Conservation (phyloP, 2,329 filamentous ascomycete genomes). For the Aureobasidium mangrovei region DNA sequence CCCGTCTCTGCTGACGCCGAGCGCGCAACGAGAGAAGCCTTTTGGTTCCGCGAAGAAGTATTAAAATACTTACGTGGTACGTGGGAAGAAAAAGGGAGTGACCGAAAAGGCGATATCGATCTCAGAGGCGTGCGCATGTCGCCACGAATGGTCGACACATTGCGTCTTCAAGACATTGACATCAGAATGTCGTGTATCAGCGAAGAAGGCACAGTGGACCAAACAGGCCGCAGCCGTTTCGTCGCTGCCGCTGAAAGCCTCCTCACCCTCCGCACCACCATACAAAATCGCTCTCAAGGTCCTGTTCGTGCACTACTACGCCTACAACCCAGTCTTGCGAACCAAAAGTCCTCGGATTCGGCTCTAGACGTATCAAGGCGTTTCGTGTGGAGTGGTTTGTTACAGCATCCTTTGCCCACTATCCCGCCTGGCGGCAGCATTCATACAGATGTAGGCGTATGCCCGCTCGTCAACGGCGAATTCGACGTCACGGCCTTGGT, state of each 20-base stretch:
- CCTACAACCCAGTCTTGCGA: slow-evolving; percentile 65
- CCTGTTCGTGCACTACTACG: slow-evolving; percentile 65
- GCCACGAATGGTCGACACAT: slow-evolving; percentile 69
- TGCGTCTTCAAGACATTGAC: slow-evolving; percentile 62
- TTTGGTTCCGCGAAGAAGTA: slow-evolving; percentile 83
- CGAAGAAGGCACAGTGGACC: slow-evolving; percentile 24
- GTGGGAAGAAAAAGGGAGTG: slow-evolving; percentile 57
- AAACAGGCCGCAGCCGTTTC: slow-evolving; percentile 40
- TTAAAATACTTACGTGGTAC: slow-evolving; percentile 60
- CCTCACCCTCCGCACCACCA: slow-evolving; percentile 56
- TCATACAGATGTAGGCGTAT: slow-evolving; percentile 59
- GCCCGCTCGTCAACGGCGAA: slow-evolving; percentile 67
- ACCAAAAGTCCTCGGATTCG: slow-evolving; percentile 56
- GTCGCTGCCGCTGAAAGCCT: slow-evolving; percentile 51
- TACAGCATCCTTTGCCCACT: slow-evolving; percentile 63
- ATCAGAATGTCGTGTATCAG: slow-evolving; percentile 19
- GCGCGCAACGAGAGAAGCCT: slow-evolving; percentile 67
- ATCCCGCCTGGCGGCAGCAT: slow-evolving; percentile 51
- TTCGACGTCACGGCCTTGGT: slow-evolving; percentile 75
- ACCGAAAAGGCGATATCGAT: slow-evolving; percentile 61
- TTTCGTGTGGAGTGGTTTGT: slow-evolving; percentile 73
- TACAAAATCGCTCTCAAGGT: slow-evolving; percentile 63
- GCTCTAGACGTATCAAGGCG: slow-evolving; percentile 76
- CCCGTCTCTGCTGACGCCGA: slow-evolving; percentile 67
- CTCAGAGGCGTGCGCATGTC: slow-evolving; percentile 66